Evolutionary conservation across 139 green algal species (phyloP).

Genomic region (Gonium pectorale): DNA sequence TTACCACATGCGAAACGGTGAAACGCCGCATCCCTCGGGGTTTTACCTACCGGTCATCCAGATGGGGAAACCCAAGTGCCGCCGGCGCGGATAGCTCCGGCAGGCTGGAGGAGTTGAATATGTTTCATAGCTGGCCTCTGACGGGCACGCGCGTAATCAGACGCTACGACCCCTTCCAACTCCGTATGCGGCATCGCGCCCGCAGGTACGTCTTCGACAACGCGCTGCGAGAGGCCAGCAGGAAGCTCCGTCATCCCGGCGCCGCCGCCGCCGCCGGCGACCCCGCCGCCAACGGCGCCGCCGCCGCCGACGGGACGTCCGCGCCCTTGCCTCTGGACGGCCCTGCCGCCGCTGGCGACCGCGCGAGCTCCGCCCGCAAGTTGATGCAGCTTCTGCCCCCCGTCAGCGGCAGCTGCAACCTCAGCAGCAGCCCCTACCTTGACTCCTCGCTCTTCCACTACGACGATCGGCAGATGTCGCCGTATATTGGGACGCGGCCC

Average conservation of each 20-base stretch:
- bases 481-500: conserved; percentile 17
- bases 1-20: too few species aligned
- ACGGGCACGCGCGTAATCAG: too few species aligned
- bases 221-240: neutral
- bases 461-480: conserved; percentile 21
- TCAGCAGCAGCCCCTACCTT: conserved; percentile 24
- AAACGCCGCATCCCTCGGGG: too few species aligned
- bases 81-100: too few species aligned
- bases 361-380: conserved; percentile 8
- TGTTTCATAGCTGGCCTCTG: too few species aligned
- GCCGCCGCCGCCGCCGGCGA: neutral
- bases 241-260: neutral
- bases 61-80: too few species aligned
- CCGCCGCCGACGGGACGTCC: neutral
- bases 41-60: too few species aligned
- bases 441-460: conserved; percentile 20
- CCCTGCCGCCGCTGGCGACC: neutral
- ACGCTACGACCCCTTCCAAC: too few species aligned
- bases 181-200: neutral
- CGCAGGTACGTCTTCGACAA: conserved; percentile 24
- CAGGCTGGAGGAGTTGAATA: too few species aligned
- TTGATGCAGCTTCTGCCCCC: conserved; percentile 30
- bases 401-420: neutral
- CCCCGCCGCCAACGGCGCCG: neutral
- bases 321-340: neutral